phyloP scores from a whole-genome alignment of 805 yeast genomes.

The Blastobotrys americana region DNA sequence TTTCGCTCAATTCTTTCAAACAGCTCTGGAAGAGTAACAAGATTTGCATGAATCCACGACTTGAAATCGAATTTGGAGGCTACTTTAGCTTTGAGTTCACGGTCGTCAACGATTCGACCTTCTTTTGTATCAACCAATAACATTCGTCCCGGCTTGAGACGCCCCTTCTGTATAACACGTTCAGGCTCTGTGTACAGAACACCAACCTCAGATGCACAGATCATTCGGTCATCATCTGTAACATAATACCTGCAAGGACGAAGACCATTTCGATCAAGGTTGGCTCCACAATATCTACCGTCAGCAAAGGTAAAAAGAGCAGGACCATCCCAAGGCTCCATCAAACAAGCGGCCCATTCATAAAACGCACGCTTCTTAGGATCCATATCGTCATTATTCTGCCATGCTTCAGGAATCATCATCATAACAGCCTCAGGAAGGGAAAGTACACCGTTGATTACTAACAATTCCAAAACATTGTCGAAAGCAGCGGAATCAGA shows the following conservation, averaged over 20 bases:
- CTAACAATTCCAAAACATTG: slow-evolving; percentile 86
- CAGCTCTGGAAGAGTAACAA: slow-evolving; percentile 77
- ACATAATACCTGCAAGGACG: slow-evolving; percentile 98
- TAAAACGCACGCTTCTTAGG: slow-evolving; percentile 89
- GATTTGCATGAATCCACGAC: slow-evolving; percentile 83
- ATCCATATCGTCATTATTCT: slow-evolving; percentile 77
- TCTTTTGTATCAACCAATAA: slow-evolving; percentile 86
- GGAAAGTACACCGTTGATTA: slow-evolving; percentile 83
- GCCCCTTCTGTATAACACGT: slow-evolving; percentile 79
- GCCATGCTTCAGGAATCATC: slow-evolving; percentile 98
- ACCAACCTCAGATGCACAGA: slow-evolving; percentile 98
- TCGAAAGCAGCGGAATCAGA: slow-evolving; percentile 98
- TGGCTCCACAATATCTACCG: slow-evolving; percentile 97
- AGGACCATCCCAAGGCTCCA: slow-evolving; percentile 99
- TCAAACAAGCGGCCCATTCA: slow-evolving; percentile 98
- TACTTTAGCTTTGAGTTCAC: slow-evolving; percentile 73
- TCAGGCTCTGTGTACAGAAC: slow-evolving; percentile 85
- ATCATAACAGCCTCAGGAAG: slow-evolving; percentile 97
- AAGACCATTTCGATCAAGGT: slow-evolving; percentile 92
- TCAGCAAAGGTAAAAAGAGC: slow-evolving; percentile 95
- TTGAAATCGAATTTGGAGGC: slow-evolving; percentile 84
- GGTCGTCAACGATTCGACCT: slow-evolving; percentile 90
- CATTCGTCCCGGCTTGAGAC: slow-evolving; percentile 95
- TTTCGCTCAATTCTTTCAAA: slow-evolving; percentile 47
- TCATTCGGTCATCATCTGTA: slow-evolving; percentile 89